phyloP scores from a whole-genome alignment of 177 flowering plant genomes.

The Telopea speciosissima region DNA sequence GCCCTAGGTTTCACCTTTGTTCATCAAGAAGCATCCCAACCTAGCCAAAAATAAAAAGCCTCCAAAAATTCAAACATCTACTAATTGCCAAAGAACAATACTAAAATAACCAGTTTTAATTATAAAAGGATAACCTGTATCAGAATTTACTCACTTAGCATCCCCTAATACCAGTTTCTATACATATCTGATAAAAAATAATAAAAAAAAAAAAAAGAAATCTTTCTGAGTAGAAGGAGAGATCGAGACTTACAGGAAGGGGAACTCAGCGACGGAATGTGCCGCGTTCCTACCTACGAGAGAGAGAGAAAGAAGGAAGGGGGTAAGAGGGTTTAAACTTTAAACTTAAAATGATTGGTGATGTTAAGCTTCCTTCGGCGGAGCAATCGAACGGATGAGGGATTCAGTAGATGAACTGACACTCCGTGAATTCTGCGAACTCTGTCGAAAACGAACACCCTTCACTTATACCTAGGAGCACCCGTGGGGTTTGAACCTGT shows the following conservation, averaged over 20 bases:
- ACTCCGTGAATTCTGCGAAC: not conserved
- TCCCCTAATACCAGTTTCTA: not conserved
- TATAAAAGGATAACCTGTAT: not conserved
- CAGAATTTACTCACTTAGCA: not conserved
- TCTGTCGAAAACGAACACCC: no score
- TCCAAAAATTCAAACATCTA: not conserved
- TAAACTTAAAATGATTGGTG: not conserved
- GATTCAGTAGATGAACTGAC: not conserved
- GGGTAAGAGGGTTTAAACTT: not conserved
- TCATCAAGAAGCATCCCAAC: conserved; percentile 40
- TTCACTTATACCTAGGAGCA: no score
- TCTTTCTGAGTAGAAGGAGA: not conserved
- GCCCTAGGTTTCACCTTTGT: conserved; percentile 34
- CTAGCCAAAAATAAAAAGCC: conserved; percentile 17
- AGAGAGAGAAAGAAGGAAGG: not conserved
- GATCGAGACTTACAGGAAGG: not conserved
- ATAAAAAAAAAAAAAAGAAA: not conserved
- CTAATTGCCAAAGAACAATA: not conserved
- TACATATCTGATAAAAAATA: not conserved
- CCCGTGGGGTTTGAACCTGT: no score
- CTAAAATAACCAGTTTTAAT: not conserved
- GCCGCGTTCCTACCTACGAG: not conserved
- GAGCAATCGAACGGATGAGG: not conserved
- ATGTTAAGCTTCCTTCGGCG: not conserved
- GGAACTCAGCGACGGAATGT: not conserved